These are phyloP conservation scores for Boletus coccyginus DNA, from an alignment of 768 basidiomycete genomes.

Conservation along the genomic window DNA sequence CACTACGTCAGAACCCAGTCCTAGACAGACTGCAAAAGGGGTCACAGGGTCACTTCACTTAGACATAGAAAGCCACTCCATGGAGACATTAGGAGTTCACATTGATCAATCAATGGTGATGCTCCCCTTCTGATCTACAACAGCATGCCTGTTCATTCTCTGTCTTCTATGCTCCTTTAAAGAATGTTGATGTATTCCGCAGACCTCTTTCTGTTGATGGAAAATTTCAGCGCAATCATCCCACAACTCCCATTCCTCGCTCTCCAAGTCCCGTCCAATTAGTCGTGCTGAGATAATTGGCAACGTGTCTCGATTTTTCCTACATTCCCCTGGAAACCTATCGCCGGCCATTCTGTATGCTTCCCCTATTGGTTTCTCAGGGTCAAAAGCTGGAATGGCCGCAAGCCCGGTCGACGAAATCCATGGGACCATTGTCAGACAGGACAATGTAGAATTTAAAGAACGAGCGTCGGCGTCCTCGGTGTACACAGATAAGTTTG, in stretches of 20 bases:
- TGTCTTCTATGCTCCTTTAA: not conserved
- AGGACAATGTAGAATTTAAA: not conserved
- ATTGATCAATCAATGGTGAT: not conserved
- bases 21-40: not conserved
- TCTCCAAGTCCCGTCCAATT: too few species aligned
- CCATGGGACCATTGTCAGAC: not conserved
- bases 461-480: not conserved
- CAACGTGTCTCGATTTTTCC: too few species aligned
- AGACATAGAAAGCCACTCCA: not conserved
- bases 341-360: too few species aligned
- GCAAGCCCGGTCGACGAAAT: too few species aligned
- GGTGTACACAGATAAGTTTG: constrained; percentile 1
- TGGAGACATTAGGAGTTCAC: not conserved
- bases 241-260: too few species aligned
- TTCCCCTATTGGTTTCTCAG: too few species aligned
- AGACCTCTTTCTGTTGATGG: too few species aligned
- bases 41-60: not conserved
- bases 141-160: not conserved
- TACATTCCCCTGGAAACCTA: too few species aligned
- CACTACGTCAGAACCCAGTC: not conserved
- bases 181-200: not conserved
- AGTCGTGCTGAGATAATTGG: too few species aligned
- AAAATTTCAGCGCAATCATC: too few species aligned
- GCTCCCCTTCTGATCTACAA: not conserved
- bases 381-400: not conserved